Base-by-base conservation (phyloP, 2,329 filamentous ascomycete genomes). In the Pseudogymnoascus sp. region DNA sequence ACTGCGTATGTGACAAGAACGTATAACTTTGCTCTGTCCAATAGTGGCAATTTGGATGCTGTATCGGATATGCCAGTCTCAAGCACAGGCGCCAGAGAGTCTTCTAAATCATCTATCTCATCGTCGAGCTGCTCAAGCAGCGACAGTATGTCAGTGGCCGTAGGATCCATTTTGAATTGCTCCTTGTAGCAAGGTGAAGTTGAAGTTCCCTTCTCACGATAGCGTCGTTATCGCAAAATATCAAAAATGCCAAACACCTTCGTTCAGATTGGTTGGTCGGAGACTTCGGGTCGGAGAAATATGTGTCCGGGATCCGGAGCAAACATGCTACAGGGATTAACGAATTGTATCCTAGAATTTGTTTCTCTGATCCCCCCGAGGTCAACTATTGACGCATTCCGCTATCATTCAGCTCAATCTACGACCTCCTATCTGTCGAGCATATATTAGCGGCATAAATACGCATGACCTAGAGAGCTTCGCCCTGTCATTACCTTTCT, bases 1-100 rank as follows among this genome's bases (percentile, higher is more conserved):
- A 99, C 87, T 0, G 92, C 84, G 73, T 97, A 99, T 15, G 91
- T 88, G 59, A 87, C 81, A 17, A 96, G 80, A n/a, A 94, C 87
- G 72, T 95, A 91, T 63, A 97, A 85, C 76, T 97, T 97, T 6
- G 94, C 92, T 77, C 91, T 92, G 78, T 97, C 93, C 64, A 99
- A 81, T n/a, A 97, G 81, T 1, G 93, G 92, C 29, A 97, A 80
- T 71, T 91, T 91, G 61, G 85, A 86, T 4, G 90, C 85, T 62
- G 84, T 83, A 40, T 87, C 84, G 59, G 84, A 78, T 44, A 97
- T 76, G 1, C 82, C 74, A 58, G 81, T 80, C 36, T 80, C 78
- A 26, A 96, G 76, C 5, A 97, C 77, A n/a, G 93, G 91, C 65
- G 83, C 76, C 29, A 97, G 79, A 3, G 83, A 80, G 36, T 86